These are phyloP conservation scores for Cryptococcus maquisensis DNA, from an alignment of 1,284 basidiomycete species.

Conservation along the genomic window DNA sequence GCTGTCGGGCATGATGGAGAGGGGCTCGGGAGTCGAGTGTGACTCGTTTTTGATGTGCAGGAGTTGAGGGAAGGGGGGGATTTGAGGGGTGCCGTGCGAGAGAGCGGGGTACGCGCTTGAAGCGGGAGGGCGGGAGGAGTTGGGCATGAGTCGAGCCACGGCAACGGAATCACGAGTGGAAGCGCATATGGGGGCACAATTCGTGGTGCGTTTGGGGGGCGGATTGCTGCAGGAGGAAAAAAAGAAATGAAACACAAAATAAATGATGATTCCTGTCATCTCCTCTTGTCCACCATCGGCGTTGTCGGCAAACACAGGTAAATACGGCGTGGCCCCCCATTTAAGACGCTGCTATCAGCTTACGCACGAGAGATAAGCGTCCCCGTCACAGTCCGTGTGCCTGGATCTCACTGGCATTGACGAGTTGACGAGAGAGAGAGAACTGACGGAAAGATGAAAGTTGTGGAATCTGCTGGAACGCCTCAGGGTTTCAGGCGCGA, in stretches of 20 bases:
- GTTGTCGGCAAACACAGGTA: too few relatives aligned
- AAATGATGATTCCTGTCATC: not conserved
- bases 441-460: too few relatives aligned
- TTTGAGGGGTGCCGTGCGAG: conserved; percentile 21
- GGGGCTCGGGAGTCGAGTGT: conserved; percentile 1
- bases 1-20: not conserved
- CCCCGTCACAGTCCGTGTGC: too few relatives aligned
- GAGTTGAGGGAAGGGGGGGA: conserved; percentile 40
- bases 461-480: too few relatives aligned
- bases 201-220: not conserved
- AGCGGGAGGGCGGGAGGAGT: conserved; percentile 24
- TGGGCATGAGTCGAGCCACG: not conserved
- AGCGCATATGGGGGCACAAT: not conserved
- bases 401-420: too few relatives aligned
- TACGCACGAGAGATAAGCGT: too few relatives aligned
- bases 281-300: too few relatives aligned
- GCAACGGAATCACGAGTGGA: not conserved
- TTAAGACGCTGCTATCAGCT: too few relatives aligned
- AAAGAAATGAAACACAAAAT: not conserved
- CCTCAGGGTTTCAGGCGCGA: too few relatives aligned
- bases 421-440: too few relatives aligned
- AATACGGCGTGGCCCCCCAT: too few relatives aligned
- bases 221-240: not conserved
- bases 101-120: conserved; percentile 28
- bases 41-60: conserved; percentile 28